Base-by-base conservation (phyloP, 2,329 filamentous ascomycete species). In the Stylonectria norvegica region DNA sequence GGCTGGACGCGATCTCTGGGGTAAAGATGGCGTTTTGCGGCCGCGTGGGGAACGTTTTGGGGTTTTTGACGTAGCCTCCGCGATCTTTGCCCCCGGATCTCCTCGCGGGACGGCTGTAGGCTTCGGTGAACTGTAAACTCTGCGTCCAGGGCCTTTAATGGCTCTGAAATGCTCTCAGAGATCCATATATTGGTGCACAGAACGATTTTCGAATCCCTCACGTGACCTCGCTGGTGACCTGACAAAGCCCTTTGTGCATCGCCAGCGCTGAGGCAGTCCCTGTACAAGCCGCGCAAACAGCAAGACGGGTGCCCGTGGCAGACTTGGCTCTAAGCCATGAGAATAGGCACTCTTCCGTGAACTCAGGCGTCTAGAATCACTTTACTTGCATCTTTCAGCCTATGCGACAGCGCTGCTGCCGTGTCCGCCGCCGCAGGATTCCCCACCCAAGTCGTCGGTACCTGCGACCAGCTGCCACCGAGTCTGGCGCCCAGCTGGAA, bases 401-500 rank as follows among this genome's bases (percentile, higher is more conserved):
- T 20, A 41, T 27, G 34, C 20, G 33, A 42, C 22, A 23, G 36
- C 34, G 33, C 35, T 30, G 32, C 32, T 20, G 32, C 32, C 27
- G 34, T 36, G 18, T 23, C 17, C 18, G 17, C 16, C 34, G 22
- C 40, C 46, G 43, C 42, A 43, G 45, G 30, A 47, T 38, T 29
- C n/a, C 33, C 27, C 39, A 25, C 43, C 41, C 30, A 53, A 43
- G 49, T 52, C 40, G 28, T 30, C 23, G 41, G 46, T 56, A 56
- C 55, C 46, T 43, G 40, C 27, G 47, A 38, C 32, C 19, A 16
- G 20, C 47, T 49, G 44, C 49, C 46, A 35, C 46, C 43, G 39
- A 38, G 38, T 17, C 25, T 20, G 12, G 11, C 20, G 5, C 46
- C 44, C 47, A 49, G 46, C 47, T 50, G 54, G 50, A 54, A 62